Evolutionary conservation across 108 stramenopile species (phyloP), one percentile per base, ranked within the genome.

Genomic region (Skeletonema potamos): DNA sequence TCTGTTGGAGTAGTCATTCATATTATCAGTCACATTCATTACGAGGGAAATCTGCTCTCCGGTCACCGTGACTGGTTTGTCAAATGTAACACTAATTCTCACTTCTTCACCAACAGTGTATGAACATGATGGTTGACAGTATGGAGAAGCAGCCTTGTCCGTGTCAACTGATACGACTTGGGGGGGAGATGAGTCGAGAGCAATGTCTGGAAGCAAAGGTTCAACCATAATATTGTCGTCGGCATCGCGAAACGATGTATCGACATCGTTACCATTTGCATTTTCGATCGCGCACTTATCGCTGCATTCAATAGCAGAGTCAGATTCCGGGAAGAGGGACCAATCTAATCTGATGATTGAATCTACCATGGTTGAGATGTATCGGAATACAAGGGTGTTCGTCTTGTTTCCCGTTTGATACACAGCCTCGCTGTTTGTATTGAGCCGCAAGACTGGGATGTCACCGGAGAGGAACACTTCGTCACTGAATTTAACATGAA

Each of bases 51-150:
- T 41, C 9, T 76, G 62, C 13, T 24, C 56, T 44, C 73, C 78
- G 20, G 48, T 7, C 4, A 70, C 68, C 18, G 18, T 32, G 51
- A 77, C 62, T 22, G 68, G 76, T 5, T 39, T 36, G 51, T 77
- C 68, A 48, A 64, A 70, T 26, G 41, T 63, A 9, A 76, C 64
- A 29, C 26, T 51, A 10, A 84, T 58, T 27, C 60, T 34, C 22
- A 84, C 56, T 56, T 84, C 64, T 65, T 84, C 79, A 20, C 82
- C 82, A 48, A 74, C 72, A 37, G 82, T 73, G 62, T 82, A 82
- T 6, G 82, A 54, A 41, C 82, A 82, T 22, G 32, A 2, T 39
- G 70, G 67, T 46, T 75, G 51, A 55, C 82, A 82, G 70, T 78
- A 82, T 3, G 71, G 64, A 51, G 76, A 78, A 17, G 63, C 54